Percentiles rank a stretch among this genome's conserved stretches.
These are phyloP conservation scores for Melaleuca quinquenervia DNA, from an alignment of 345 rosid species.

Conservation along the genomic window DNA sequence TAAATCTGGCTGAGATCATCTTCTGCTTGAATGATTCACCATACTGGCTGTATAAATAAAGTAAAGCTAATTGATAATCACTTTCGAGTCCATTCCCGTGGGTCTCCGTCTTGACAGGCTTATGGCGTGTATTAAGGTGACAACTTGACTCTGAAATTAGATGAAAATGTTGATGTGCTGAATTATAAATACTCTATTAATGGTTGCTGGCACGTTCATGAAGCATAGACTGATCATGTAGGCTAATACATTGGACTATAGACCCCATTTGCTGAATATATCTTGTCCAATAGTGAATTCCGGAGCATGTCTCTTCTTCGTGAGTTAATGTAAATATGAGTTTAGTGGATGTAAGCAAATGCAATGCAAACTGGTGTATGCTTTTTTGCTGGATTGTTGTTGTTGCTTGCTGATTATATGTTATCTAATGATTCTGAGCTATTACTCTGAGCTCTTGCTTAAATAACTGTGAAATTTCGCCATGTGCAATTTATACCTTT, in stretches of 20 bases:
- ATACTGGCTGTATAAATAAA: background rate
- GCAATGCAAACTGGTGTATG: background rate
- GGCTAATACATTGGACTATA: background rate
- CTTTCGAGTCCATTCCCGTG: too few species aligned
- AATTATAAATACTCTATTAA: too few species aligned
- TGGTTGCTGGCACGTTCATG: background rate
- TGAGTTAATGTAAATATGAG: too few species aligned
- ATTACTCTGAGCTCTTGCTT: background rate
- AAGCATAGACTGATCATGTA: background rate
- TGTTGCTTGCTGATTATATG: background rate
- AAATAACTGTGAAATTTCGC: too few species aligned
- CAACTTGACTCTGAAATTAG: too few species aligned
- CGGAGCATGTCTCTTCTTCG: background rate
- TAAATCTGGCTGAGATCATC: too few species aligned
- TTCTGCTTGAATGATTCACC: background rate
- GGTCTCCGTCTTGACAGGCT: too few species aligned
- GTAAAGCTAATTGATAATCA: background rate
- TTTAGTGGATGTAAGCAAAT: rapidly evolving
- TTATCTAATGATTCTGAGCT: background rate
- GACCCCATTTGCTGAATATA: background rate
- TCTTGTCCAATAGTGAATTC: background rate
- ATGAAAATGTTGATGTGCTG: too few species aligned
- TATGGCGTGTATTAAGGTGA: too few species aligned
- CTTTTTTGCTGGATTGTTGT: background rate
- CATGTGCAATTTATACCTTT: too few species aligned